Conservation (phyloP, 495 filamentous ascomycete species). For the Poronia punctata region DNA sequence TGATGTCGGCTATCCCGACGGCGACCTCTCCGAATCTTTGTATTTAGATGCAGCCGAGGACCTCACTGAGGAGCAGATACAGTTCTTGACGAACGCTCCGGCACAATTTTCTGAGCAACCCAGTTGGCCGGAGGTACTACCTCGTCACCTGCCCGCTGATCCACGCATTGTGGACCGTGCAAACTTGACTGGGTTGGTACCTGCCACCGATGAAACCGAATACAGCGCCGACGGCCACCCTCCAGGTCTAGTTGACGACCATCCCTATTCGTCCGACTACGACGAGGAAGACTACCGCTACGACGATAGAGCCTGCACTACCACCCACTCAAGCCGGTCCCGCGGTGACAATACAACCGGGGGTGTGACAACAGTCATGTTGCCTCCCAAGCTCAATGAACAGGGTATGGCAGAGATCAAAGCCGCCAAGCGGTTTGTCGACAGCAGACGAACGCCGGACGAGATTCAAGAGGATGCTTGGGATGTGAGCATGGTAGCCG, state of each 20-base stretch:
- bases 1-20: conserved; percentile 5
- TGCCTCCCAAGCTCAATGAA: conserved; percentile 55
- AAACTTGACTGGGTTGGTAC: neutral
- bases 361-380: conserved; percentile 59
- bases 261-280: conserved; percentile 36
- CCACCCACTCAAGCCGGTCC: conserved; percentile 63
- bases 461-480: conserved; percentile 69
- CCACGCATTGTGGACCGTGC: neutral
- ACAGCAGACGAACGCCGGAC: conserved; percentile 41
- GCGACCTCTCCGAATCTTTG: conserved; percentile 29
- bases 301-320: conserved; percentile 76
- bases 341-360: conserved; percentile 77
- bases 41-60: conserved; percentile 41
- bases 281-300: conserved; percentile 70
- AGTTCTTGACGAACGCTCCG: conserved; percentile 4
- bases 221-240: neutral
- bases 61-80: conserved; percentile 12
- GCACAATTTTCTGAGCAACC: neutral
- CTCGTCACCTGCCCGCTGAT: neutral
- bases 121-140: neutral
- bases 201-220: neutral
- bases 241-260: conserved; percentile 5
- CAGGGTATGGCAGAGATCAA: conserved; percentile 60
- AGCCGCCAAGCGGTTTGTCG: conserved; percentile 60
- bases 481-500: conserved; percentile 97